A percentile compares a stretch with the other conserved stretches of the same genome.
Evolutionary conservation across 441 rosid species (phyloP).

Genomic region (Corymbia calophylla): DNA sequence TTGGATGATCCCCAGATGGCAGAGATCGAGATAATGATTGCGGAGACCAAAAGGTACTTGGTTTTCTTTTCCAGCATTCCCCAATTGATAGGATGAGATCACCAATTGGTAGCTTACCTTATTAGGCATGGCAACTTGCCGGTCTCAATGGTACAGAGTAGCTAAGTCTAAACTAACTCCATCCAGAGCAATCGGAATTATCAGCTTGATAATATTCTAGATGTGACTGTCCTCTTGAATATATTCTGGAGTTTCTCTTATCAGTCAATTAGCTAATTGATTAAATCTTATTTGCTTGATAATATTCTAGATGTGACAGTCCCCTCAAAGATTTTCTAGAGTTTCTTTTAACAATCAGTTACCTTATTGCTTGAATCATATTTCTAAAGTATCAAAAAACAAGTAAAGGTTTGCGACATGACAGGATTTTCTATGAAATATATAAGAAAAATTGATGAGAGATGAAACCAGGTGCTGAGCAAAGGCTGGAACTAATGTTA

Average conservation of each 20-base stretch:
- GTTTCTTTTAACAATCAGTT: neutral
- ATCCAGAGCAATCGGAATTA: neutral
- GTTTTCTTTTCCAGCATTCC: neutral
- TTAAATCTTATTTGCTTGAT: neutral
- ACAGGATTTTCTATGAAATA: neutral
- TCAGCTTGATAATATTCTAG: neutral
- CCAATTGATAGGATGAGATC: neutral
- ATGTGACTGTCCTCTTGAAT: neutral
- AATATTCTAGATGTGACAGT: neutral
- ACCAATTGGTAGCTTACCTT: neutral
- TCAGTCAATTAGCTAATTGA: neutral
- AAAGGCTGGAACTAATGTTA: neutral
- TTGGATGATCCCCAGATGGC: slow-evolving; percentile 71
- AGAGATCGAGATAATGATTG: slow-evolving; percentile 92
- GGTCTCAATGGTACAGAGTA: neutral
- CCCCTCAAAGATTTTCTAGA: neutral
- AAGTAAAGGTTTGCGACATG: neutral
- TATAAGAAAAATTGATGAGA: neutral
- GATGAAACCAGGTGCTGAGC: neutral
- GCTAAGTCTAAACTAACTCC: neutral
- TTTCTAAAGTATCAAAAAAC: neutral
- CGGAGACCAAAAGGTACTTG: slow-evolving; percentile 65
- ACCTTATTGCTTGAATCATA: neutral
- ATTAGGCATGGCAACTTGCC: neutral
- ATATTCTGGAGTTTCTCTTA: neutral